Evolutionary conservation across 2,329 filamentous ascomycete genomes (phyloP), one percentile per base, ranked within the genome.

Genomic region (Didymellaceae sp.): DNA sequence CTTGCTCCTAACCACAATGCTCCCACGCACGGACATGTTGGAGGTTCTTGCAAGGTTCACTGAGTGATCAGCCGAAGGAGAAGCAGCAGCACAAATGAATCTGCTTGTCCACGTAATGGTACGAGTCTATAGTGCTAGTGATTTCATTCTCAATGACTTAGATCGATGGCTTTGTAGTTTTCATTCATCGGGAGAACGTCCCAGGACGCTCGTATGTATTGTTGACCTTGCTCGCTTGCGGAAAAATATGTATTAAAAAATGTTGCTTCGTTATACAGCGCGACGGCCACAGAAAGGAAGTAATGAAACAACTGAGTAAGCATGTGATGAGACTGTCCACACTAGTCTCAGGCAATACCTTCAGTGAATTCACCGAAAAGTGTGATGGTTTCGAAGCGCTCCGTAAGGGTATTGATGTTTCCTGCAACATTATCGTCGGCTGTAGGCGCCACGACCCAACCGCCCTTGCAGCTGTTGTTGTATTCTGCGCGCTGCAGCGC

Each of bases 311-410:
- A 13, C 8, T 3, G 6, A 35, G 3, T 28, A 22, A n/a, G 2
- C 13, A 20, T 7, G 1, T 5, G 20, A 6, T 6, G 5, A 6
- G 16, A n/a, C 9, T 6, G 5, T 20, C 16, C 9, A 1, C 17
- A 4, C 38, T 20, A 6, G 14, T n/a, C 6, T 54, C 21, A 57
- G 10, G 45, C 14, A 16, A 57, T 24, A 11, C 45, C 55, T 25
- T 58, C 55, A 4, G 55, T 58, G 16, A 58, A 58, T n/a, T 58
- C 41, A 30, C 45, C 33, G 35, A 58, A 58, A 3, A 55, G 37
- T 25, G 52, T 55, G 14, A 58, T 55, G 14, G 44, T 54, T 34
- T 52, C 47, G 17, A 58, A 58, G 8, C 48, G 40, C 2, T 49
- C 45, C 3, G 34, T 40, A 2, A 58, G 21, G 9, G 45, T 41